phyloP scores from a whole-genome alignment of 352 stramenopile genomes.

The Phytopythium cucurbitacearum region DNA sequence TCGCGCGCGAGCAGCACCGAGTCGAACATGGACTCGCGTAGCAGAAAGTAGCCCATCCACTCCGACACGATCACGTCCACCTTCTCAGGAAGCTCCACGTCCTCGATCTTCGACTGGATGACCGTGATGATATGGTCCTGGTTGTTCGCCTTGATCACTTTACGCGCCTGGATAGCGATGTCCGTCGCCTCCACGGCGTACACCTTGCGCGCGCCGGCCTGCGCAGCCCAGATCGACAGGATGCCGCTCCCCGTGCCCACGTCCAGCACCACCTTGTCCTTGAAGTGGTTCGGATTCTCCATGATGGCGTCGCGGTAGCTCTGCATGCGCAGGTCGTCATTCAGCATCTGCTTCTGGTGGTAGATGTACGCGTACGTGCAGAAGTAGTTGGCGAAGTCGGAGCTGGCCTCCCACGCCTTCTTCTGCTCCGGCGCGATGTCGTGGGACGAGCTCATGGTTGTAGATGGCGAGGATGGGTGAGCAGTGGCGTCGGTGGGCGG shows the following conservation, averaged over 20 bases:
- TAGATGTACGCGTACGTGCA: slow-evolving; percentile 90
- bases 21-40: slow-evolving; percentile 99
- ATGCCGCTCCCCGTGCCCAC: slow-evolving; percentile 99
- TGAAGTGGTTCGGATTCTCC: slow-evolving; percentile 96
- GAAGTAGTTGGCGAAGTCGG: slow-evolving; percentile 90
- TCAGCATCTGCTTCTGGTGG: slow-evolving; percentile 98
- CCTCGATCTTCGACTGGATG: slow-evolving; percentile 98
- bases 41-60: slow-evolving; percentile 99
- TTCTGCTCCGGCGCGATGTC: slow-evolving; percentile 76
- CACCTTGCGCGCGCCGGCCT: slow-evolving; percentile 97
- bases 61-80: slow-evolving; percentile 99
- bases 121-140: slow-evolving; percentile 97
- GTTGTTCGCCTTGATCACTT: slow-evolving; percentile 95
- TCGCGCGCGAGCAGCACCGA: slow-evolving; percentile 96
- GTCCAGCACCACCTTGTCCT: slow-evolving; percentile 99
- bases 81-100: slow-evolving; percentile 95
- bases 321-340: slow-evolving; percentile 98
- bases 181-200: slow-evolving; percentile 97
- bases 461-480: background rate
- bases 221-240: slow-evolving; percentile 96
- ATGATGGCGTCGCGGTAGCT: slow-evolving; percentile 98
- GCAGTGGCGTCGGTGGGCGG: no score
- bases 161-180: slow-evolving; percentile 95
- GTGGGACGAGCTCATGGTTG: slow-evolving; percentile 16
- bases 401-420: slow-evolving; percentile 79